Conservation (phyloP, 371 early-diverging fungal species). For the Apophysomyces elegans region DNA sequence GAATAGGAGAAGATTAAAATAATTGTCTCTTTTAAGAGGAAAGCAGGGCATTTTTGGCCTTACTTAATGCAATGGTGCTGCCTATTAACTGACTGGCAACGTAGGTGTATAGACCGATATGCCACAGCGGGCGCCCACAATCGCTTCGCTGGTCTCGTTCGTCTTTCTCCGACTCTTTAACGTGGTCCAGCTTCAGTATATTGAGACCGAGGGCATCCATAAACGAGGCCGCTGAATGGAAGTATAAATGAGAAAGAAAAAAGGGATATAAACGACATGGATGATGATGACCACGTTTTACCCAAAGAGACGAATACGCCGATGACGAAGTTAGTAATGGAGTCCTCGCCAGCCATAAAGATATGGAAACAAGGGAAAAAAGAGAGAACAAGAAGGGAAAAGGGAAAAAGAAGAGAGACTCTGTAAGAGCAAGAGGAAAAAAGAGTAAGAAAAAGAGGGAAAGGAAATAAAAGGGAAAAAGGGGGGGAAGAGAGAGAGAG, state of each 20-base stretch:
- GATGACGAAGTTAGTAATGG: slow-evolving; percentile 59
- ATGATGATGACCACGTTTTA: slow-evolving; percentile 14
- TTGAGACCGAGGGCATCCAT: slow-evolving; percentile 77
- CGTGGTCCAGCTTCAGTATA: slow-evolving; percentile 70
- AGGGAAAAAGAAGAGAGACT: neutral
- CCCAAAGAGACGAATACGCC: slow-evolving; percentile 68
- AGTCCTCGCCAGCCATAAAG: slow-evolving; percentile 44
- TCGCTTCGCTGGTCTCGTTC: slow-evolving; percentile 58
- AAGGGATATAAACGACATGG: neutral
- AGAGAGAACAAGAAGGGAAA: slow-evolving; percentile 12
- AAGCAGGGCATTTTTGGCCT: slow-evolving; percentile 18
- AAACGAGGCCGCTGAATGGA: slow-evolving; percentile 44
- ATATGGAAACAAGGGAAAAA: slow-evolving; percentile 15
- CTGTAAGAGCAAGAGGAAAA: neutral
- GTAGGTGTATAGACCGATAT: slow-evolving; percentile 70
- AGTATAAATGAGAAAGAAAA: neutral
- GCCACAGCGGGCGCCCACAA: slow-evolving; percentile 71
- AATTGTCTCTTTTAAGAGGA: slow-evolving; percentile 10
- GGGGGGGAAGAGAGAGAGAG: slow-evolving; percentile 11
- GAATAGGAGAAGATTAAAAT: neutral
- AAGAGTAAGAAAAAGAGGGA: slow-evolving; percentile 21
- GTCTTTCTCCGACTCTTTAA: slow-evolving; percentile 55
- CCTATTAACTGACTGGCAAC: slow-evolving; percentile 68
- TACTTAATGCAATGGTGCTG: slow-evolving; percentile 72
- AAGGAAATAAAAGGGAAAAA: slow-evolving; percentile 25